Evolutionary conservation across 2,329 filamentous ascomycete genomes (phyloP).

Genomic region (Celoporthe dispersa): DNA sequence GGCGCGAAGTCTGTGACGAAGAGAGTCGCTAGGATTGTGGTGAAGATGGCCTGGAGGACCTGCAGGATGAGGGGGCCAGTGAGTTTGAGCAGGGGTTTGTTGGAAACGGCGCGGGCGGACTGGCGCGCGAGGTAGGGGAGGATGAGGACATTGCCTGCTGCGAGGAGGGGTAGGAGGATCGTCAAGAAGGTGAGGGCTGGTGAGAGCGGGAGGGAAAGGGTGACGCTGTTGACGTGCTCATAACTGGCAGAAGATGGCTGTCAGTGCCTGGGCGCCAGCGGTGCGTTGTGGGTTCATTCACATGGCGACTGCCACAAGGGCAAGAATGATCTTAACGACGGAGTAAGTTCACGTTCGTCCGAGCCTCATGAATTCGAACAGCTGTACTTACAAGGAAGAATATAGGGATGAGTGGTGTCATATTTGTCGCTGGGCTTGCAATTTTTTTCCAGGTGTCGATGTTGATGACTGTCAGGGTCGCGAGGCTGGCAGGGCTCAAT

Average conservation of each 20-base stretch:
- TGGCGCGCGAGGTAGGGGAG: conserved; percentile 40
- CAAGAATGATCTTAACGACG: conserved; percentile 32
- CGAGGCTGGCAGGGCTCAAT: background rate
- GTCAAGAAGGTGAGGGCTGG: conserved; percentile 42
- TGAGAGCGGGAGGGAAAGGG: conserved; percentile 48
- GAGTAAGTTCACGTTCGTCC: background rate
- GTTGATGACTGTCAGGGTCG: background rate
- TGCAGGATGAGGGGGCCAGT: conserved; percentile 44
- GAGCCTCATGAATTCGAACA: background rate
- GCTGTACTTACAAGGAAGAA: background rate
- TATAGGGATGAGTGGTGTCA: background rate
- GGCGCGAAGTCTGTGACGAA: conserved; percentile 43
- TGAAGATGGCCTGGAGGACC: conserved; percentile 46
- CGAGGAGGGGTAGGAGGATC: conserved; percentile 46
- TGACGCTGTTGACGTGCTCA: conserved; percentile 44
- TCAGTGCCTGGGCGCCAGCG: background rate
- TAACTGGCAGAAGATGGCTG: conserved; percentile 38
- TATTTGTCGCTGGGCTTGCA: background rate
- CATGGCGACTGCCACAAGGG: conserved; percentile 34
- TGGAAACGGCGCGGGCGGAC: conserved; percentile 27
- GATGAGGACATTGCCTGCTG: conserved; percentile 43
- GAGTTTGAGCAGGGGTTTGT: conserved; percentile 28
- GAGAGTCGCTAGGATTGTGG: conserved; percentile 51
- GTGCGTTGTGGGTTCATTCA: conserved; percentile 9
- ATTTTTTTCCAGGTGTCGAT: background rate